Conservation (phyloP, 2,329 filamentous ascomycete genomes). For the Fusarium abutilonis region DNA sequence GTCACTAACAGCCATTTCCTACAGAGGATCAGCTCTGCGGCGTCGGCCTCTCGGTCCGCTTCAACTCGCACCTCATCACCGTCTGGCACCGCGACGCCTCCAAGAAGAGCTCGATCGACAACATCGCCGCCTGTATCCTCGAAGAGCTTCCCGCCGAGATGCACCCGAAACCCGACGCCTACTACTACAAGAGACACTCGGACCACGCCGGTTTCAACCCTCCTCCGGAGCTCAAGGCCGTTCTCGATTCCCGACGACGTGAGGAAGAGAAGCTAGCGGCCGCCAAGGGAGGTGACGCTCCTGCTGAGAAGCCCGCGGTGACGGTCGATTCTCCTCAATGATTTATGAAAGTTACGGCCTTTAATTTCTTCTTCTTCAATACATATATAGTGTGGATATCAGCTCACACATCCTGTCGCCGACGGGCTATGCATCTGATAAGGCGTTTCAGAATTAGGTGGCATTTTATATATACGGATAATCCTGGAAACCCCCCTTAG, state of each 20-base stretch:
- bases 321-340: conserved; percentile 44
- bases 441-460: conserved; percentile 46
- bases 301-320: conserved; percentile 40
- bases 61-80: conserved; percentile 87
- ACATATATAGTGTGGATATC: conserved; percentile 18
- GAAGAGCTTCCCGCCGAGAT: conserved; percentile 78
- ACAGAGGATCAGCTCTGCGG: conserved; percentile 88
- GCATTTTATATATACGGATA: conserved; percentile 25
- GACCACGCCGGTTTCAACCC: conserved; percentile 86
- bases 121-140: conserved; percentile 76
- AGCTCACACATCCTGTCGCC: conserved; percentile 26
- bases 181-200: conserved; percentile 89
- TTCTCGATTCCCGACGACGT: conserved; percentile 65
- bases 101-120: conserved; percentile 81
- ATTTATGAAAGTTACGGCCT: conserved; percentile 34
- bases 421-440: conserved; percentile 41
- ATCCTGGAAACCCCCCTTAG: conserved; percentile 22
- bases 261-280: conserved; percentile 51
- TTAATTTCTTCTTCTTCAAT: conserved; percentile 11
- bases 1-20: conserved; percentile 15
- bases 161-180: conserved; percentile 74
- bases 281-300: conserved; percentile 36
- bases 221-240: conserved; percentile 66
- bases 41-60: conserved; percentile 85
- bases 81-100: conserved; percentile 92